These are phyloP conservation scores for Draba incana DNA, from an alignment of 345 rosid genomes.

Conservation along the genomic window DNA sequence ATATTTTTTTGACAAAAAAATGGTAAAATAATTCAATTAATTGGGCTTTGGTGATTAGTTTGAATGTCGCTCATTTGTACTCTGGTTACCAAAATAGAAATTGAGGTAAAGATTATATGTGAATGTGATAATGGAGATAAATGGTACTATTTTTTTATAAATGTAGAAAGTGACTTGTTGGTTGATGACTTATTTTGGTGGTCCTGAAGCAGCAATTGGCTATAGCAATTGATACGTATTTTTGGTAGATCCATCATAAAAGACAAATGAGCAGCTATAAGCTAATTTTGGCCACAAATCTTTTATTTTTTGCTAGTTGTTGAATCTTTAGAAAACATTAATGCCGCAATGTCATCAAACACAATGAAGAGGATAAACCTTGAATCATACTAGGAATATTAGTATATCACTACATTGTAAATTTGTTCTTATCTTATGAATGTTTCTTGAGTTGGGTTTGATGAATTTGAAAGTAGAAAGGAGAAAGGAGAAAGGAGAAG, in stretches of 20 bases:
- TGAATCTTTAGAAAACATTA: neutral
- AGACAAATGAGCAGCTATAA: neutral
- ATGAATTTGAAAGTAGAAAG: neutral
- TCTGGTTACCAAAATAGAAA: no score
- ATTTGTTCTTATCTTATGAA: neutral
- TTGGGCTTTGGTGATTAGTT: no score
- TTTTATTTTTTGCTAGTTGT: neutral
- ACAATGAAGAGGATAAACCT: neutral
- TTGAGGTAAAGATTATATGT: neutral
- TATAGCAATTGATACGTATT: neutral
- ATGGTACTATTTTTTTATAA: conserved; percentile 13
- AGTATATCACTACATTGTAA: no score
- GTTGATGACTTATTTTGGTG: neutral
- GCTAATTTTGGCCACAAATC: neutral
- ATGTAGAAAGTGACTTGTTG: conserved; percentile 9
- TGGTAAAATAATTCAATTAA: no score
- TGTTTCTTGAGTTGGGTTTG: neutral
- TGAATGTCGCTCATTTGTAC: no score
- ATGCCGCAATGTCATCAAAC: neutral
- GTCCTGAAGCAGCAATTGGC: neutral
- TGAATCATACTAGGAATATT: neutral
- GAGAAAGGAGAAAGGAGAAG: no score
- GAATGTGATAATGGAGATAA: conserved; percentile 1
- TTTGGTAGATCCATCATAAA: conserved; percentile 6
- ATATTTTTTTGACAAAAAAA: no score